Conservation (phyloP, 495 filamentous ascomycete species). For the Penicillium lividum region DNA sequence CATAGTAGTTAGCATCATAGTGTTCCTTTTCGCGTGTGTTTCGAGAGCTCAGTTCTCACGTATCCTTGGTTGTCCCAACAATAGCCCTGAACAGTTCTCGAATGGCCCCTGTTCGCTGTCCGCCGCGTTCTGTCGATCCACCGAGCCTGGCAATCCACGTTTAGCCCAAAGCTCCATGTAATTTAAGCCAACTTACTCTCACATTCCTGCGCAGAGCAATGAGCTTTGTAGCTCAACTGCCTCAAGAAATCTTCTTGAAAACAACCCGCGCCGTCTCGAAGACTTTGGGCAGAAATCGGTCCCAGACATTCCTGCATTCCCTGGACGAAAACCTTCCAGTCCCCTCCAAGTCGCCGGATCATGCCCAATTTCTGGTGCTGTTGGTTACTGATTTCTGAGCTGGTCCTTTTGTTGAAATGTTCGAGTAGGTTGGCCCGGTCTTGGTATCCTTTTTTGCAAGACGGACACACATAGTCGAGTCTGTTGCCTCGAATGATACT, state of each 20-base stretch:
- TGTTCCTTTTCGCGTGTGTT: background rate
- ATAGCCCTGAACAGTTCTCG: background rate
- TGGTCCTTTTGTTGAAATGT: conserved; percentile 3
- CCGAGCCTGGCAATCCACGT: background rate
- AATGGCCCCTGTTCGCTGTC: background rate
- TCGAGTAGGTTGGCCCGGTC: background rate
- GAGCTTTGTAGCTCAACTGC: conserved; percentile 1
- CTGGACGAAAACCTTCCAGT: conserved; percentile 1
- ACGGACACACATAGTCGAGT: conserved; percentile 1
- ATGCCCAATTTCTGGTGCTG: background rate
- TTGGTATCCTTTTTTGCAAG: conserved; percentile 3
- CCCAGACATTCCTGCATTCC: conserved; percentile 1
- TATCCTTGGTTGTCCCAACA: background rate
- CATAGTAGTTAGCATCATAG: background rate
- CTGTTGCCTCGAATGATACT: background rate
- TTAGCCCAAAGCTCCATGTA: background rate
- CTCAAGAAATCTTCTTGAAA: conserved; percentile 1
- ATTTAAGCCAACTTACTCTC: background rate
- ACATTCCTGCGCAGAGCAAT: background rate
- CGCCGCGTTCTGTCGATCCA: background rate
- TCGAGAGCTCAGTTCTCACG: background rate
- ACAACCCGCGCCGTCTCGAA: background rate
- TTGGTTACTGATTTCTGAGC: background rate
- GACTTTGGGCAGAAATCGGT: background rate
- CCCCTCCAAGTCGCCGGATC: background rate